Base-by-base conservation (phyloP, 768 basidiomycete species). In the Gloeostereum incarnatum region DNA sequence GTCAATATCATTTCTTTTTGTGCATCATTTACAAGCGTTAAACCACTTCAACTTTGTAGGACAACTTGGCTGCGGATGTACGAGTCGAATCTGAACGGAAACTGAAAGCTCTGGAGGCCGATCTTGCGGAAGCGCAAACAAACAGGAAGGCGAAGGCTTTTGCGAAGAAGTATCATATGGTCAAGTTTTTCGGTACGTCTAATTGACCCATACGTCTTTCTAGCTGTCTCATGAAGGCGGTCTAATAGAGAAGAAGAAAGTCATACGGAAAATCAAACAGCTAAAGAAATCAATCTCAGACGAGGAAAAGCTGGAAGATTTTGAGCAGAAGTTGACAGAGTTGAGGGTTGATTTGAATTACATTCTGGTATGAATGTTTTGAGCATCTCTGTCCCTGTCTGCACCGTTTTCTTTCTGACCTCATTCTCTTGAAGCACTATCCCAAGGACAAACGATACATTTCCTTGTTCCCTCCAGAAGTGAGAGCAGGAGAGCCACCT, bases 271-370 rank as follows among this genome's bases (percentile, higher is more conserved):
- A 54, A 71, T 96, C 35, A 73, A 64, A 31, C 78, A 85, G 50
- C 60, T 64, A n/a, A 81, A 81, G 53, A 76, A 70, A 44, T 62
- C 59, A 33, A 50, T 84, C 3, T 52, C 60, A 7, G 58, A 58
- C 16, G 52, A 59, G 37, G 55, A 63, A 39, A 46, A 54, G 41
- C 53, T 81, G 8, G 63, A 75, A 40, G 51, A 58, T 27, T 58
- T n/a, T n/a, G n/a, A n/a, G n/a, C n/a, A n/a, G n/a, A n/a, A 69
- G 9, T 52, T 96, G 26, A 52, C 61, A 6, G 70, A 78, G 40
- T 63, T 87, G 11, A 71, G 93, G n/a, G 71, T 93, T 10, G 90
- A 94, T 54, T 65, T 96, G 31, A 92, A 93, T 55, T 98, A 97
- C 53, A 75, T 93, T 35, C 53, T 91, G 56, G 92, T 91, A 45